These are phyloP conservation scores for Pistacia integerrima DNA, from an alignment of 345 rosid species.

Conservation along the genomic window DNA sequence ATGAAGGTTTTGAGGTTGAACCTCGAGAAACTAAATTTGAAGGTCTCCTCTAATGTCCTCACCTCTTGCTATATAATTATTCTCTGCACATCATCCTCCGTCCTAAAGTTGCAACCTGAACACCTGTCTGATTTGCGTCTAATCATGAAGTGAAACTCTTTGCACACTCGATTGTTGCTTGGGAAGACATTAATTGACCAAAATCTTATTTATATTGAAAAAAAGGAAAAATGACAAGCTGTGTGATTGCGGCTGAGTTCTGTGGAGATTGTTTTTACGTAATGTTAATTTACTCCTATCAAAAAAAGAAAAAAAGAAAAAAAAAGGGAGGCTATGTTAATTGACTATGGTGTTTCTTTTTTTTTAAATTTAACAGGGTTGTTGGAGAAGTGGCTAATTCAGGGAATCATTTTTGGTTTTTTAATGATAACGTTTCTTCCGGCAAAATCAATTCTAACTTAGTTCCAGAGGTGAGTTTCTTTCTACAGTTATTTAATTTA, in stretches of 20 bases:
- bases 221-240: not conserved
- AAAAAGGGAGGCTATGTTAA: not conserved
- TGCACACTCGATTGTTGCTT: not conserved
- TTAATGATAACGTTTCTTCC: slow-evolving; percentile 32
- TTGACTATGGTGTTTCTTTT: not conserved
- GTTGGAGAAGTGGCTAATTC: slow-evolving; percentile 53
- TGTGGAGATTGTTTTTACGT: too few species aligned
- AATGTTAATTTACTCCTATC: not conserved
- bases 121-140: not conserved
- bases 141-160: not conserved
- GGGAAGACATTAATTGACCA: not conserved
- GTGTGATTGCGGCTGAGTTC: not conserved
- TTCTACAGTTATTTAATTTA: not conserved
- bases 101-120: not conserved
- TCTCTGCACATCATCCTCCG: not conserved
- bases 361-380: slow-evolving; percentile 34
- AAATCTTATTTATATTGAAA: not conserved
- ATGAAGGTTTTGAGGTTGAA: not conserved
- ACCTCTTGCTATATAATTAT: not conserved
- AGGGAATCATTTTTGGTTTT: slow-evolving; percentile 52
- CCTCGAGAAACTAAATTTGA: not conserved
- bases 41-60: not conserved
- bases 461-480: slow-evolving; percentile 37
- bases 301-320: too few species aligned
- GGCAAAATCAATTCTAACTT: slow-evolving; percentile 24